Evolutionary conservation across 129 eudicot genomes (phyloP).

Genomic region (Chrysanthemum lavandulifolium): DNA sequence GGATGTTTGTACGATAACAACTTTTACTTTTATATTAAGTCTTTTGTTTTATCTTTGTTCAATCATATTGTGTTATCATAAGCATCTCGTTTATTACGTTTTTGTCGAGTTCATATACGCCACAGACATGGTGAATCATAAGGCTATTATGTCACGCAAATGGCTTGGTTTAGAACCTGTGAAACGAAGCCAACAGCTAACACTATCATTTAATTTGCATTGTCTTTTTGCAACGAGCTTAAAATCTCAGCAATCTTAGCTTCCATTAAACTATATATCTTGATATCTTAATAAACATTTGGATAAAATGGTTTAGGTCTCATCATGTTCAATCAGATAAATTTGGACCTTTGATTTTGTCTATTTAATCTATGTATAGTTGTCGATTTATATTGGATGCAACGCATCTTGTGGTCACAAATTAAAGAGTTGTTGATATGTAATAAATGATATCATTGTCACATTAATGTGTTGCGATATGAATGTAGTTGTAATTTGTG

Average conservation of each 20-base stretch:
- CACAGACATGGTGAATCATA: no score
- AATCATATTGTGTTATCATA: no score
- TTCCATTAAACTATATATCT: no score
- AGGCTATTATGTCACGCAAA: no score
- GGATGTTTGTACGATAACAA: no score
- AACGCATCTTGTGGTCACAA: conserved; percentile 21
- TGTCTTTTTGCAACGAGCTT: neutral
- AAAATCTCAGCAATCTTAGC: neutral
- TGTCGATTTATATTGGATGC: conserved; percentile 1
- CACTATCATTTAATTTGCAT: no score
- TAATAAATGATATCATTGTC: conserved; percentile 18
- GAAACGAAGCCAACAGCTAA: no score
- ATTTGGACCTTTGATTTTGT: neutral
- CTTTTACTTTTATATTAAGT: no score
- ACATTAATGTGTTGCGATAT: conserved; percentile 7
- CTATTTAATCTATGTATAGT: neutral
- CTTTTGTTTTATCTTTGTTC: no score
- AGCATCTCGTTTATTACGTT: no score
- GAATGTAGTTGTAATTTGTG: neutral
- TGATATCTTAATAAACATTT: neutral
- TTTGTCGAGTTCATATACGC: no score
- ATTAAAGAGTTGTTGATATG: conserved; percentile 4
- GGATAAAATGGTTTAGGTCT: neutral
- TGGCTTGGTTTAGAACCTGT: no score
- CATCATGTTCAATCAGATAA: neutral